Evolutionary conservation across 2,329 filamentous ascomycete genomes (phyloP), one percentile per base, ranked within the genome.

Genomic region (Aspergillus persii): DNA sequence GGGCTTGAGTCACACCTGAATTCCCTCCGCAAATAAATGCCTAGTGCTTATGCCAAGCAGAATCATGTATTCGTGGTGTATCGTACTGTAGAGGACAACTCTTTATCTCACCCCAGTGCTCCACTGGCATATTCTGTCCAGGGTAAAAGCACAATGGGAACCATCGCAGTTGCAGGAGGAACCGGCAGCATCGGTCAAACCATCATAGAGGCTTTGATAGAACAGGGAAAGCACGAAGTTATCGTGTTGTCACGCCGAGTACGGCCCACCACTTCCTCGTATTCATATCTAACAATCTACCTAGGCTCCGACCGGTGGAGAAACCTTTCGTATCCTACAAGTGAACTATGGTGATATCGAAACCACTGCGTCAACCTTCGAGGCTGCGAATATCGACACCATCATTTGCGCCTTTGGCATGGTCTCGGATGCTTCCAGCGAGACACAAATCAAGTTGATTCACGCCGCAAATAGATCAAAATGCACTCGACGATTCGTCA

Each of bases 351-450:
- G 9, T 23, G 18, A 47, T 8, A 27, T 27, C 18, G 44, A 47
- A 47, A 7, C 26, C 8, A 26, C 18, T 8, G 18, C 44, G 6
- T 23, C 18, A 9, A 9, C 55, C 8, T 50, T 57, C 12, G 50
- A 57, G 29, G 39, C 49, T 1, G 41, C n/a, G n/a, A 4, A 47
- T 8, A 26, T 53, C 23, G 39, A 57, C 18, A 57, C 54, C 4
- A 29, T 52, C 39, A 57, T 57, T 23, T 57, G 54, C 36, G 54
- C 36, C 6, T 57, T 57, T 39, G 54, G 54, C 3, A 57, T 57
- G 15, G 50, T 53, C 30, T 52, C 48, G 29, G 39, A 57, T 29
- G 50, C 18, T 2, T 29, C 51, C 26, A 48, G 50, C 8, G n/a
- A 57, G 23, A 50, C 50, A 4, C 55, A 57, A 30, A 29, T 57